These are phyloP conservation scores for Diatrype stigma DNA, from an alignment of 2,329 filamentous ascomycete species.

Conservation along the genomic window DNA sequence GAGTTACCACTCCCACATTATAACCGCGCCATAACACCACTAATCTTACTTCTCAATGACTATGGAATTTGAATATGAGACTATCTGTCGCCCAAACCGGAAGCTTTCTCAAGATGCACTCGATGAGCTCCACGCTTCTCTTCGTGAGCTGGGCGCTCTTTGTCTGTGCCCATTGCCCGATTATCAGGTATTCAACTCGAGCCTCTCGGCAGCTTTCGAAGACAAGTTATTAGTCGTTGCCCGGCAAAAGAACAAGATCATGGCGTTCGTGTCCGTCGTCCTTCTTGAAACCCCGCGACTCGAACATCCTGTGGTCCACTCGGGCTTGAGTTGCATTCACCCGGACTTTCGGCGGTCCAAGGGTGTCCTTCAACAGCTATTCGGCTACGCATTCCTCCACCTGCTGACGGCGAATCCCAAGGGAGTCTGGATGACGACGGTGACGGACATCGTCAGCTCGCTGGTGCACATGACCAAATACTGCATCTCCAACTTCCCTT, in stretches of 20 bases:
- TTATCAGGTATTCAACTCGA: conserved; percentile 5
- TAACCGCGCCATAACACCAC: too few species aligned
- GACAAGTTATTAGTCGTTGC: conserved; percentile 8
- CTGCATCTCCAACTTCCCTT: conserved; percentile 5
- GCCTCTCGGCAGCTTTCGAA: neutral
- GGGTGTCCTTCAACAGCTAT: conserved; percentile 5
- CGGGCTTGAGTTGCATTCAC: conserved; percentile 7
- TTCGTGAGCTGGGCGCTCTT: neutral
- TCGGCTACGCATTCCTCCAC: conserved; percentile 5
- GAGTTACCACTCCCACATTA: too few species aligned
- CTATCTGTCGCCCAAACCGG: neutral
- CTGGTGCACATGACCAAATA: conserved; percentile 10
- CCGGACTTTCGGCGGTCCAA: conserved; percentile 2
- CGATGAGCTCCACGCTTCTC: neutral
- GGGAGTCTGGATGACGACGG: conserved; percentile 8
- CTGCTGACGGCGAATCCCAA: conserved; percentile 2
- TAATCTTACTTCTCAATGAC: neutral
- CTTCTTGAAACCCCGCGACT: conserved; percentile 2
- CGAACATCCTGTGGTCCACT: conserved; percentile 6
- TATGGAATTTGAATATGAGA: neutral
- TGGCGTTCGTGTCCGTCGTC: conserved; percentile 7
- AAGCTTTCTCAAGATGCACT: neutral
- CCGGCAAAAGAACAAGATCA: neutral
- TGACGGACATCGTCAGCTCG: conserved; percentile 10
- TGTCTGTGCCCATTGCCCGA: conserved; percentile 2